Conservation (phyloP, 2,329 filamentous ascomycete genomes). For the Cercospora sojina region DNA sequence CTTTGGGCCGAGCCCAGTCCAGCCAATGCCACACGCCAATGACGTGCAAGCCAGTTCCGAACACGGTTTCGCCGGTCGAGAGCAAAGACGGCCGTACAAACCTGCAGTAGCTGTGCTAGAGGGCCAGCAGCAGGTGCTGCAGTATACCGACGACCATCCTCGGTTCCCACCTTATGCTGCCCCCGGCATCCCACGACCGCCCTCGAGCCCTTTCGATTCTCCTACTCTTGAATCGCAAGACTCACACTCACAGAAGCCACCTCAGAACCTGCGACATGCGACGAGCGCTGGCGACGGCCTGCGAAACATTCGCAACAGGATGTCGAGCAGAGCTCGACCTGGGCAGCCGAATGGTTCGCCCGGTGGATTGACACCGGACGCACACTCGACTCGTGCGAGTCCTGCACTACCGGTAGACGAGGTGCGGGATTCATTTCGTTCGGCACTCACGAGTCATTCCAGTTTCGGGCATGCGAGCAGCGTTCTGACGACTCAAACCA, state of each 20-base stretch:
- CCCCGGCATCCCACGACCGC: conserved; percentile 30
- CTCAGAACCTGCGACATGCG: conserved; percentile 24
- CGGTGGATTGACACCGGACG: conserved; percentile 21
- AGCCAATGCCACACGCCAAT: conserved; percentile 33
- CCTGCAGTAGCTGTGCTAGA: conserved; percentile 34
- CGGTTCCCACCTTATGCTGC: conserved; percentile 26
- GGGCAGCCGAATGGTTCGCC: conserved; percentile 7
- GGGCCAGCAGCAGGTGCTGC: conserved; percentile 20
- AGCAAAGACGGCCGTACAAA: conserved; percentile 31
- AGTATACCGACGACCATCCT: conserved; percentile 27
- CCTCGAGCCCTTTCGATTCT: conserved; percentile 19
- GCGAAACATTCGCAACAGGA: conserved; percentile 24
- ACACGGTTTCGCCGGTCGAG: conserved; percentile 37
- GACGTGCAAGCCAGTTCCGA: conserved; percentile 37
- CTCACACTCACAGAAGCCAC: conserved; percentile 10
- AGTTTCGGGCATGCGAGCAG: conserved; percentile 56
- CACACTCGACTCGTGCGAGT: conserved; percentile 7
- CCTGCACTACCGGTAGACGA: conserved; percentile 32
- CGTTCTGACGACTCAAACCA: conserved; percentile 73
- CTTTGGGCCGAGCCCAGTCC: conserved; percentile 34
- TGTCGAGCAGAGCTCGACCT: conserved; percentile 18
- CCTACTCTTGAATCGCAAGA: neutral
- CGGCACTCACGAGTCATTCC: conserved; percentile 59
- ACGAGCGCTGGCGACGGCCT: conserved; percentile 31
- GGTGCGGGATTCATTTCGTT: conserved; percentile 59